Evolutionary conservation across 768 basidiomycete species (phyloP).

Genomic region (Strobilomyces dryophilus): DNA sequence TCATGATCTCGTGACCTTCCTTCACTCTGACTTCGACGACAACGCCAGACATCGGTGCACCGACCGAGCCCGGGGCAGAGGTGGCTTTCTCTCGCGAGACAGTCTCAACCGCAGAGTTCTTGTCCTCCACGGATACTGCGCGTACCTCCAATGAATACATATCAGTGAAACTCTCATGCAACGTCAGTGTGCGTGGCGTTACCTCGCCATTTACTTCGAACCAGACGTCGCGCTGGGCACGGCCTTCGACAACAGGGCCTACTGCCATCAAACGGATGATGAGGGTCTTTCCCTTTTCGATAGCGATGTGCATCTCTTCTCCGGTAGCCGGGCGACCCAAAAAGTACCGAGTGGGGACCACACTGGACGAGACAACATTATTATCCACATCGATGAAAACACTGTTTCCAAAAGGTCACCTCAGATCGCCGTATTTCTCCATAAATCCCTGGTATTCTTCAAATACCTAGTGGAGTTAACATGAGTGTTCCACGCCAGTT

Average conservation of each 20-base stretch:
- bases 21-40: constrained; percentile 98
- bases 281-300: constrained; percentile 95
- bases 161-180: constrained; percentile 14
- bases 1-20: constrained; percentile 96
- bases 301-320: constrained; percentile 96
- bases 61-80: constrained; percentile 92
- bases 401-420: constrained; percentile 39
- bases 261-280: constrained; percentile 95
- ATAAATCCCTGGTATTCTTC: constrained; percentile 96
- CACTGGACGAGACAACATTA: constrained; percentile 42
- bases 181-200: constrained; percentile 17
- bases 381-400: constrained; percentile 13
- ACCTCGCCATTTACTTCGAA: constrained; percentile 98
- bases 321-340: constrained; percentile 85
- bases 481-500: constrained; percentile 5
- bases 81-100: constrained; percentile 94
- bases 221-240: constrained; percentile 94
- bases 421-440: constrained; percentile 92
- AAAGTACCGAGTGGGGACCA: constrained; percentile 97
- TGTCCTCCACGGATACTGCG: constrained; percentile 93
- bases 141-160: constrained; percentile 56
- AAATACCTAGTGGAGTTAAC: constrained; percentile 62
- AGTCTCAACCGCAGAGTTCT: constrained; percentile 94
- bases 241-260: constrained; percentile 88
- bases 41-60: constrained; percentile 96